Base-by-base conservation (phyloP, 108 stramenopile genomes). In the Aurantiochytrium sp. region DNA sequence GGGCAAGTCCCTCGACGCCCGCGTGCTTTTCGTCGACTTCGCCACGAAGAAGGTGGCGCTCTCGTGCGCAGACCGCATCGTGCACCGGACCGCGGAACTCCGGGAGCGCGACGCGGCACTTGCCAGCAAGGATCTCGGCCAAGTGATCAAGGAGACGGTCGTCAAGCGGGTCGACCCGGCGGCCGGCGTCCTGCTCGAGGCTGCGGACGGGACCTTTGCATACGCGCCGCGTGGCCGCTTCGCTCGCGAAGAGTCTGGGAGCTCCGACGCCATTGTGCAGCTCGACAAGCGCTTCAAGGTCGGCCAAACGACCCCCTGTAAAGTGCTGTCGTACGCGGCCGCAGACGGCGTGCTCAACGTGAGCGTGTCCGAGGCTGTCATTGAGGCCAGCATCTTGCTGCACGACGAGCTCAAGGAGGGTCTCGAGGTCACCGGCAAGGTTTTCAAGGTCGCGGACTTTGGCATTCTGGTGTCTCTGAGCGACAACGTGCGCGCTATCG, bases 211-310 rank as follows among this genome's bases (percentile, higher is more conserved):
- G 15, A 6, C 12, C 1, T 48, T 39, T 24, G 59, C 59, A 12
- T 65, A 34, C 2, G 59, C 59, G 34, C 19, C 15, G 59, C 21
- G 30, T 8, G 17, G 42, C 12, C 45, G 45, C 45, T 41, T 27
- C 39, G 27, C 6, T 6, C 39, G 45, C 27, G 45, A 81, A 30
- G 45, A 81, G 45, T 6, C 45, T 1, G 39, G 10, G 6, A 24
- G 45, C 15, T 6, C 10, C 3, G 45, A 48, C 42, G 3, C 50
- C 19, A 48, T 48, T 81, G 73, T 81, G 36, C 42, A 81, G 73
- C 73, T 81, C 19, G 73, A 81, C 73, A 41, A 41, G 42, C 39
- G 45, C n/a, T 81, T 81, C 4, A 41, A 48, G n/a, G 73, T 81
- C 42, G 73, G 73, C 17, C 42, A 81, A 12, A 81, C 50, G 39